Conservation (phyloP, 2,329 filamentous ascomycete species). For the Aspergillus bombycis region DNA sequence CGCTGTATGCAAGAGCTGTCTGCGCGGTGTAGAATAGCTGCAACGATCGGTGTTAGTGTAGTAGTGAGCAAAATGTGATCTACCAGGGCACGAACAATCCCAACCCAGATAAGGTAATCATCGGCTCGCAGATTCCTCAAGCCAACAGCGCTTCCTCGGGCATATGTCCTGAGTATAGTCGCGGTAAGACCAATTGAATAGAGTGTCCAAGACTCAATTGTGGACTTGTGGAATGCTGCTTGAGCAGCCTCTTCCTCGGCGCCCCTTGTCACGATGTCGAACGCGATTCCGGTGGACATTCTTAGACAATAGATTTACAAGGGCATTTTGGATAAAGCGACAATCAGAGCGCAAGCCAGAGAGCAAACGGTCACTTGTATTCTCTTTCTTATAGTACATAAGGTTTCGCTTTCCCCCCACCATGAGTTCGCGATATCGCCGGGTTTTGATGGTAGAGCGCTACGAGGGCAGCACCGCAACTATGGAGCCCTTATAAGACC, state of each 20-base stretch:
- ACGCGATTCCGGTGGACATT: constrained; percentile 11
- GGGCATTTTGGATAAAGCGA: background rate
- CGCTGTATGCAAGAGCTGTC: constrained; percentile 50
- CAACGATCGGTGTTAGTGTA: constrained; percentile 12
- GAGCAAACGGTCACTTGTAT: background rate
- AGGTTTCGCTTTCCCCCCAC: background rate
- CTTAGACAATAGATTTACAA: background rate
- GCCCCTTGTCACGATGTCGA: background rate
- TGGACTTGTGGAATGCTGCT: constrained; percentile 17
- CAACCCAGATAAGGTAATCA: constrained; percentile 60
- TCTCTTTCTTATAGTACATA: background rate
- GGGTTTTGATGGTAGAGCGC: background rate
- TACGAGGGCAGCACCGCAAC: background rate
- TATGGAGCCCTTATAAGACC: background rate
- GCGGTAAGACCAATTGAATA: constrained; percentile 28
- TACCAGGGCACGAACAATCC: constrained; percentile 43
- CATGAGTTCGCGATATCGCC: background rate
- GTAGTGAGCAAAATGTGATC: background rate
- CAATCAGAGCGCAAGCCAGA: background rate
- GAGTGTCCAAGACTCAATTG: constrained; percentile 30
- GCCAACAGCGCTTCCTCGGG: constrained; percentile 23
- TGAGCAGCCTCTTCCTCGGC: constrained; percentile 19
- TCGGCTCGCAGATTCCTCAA: constrained; percentile 42
- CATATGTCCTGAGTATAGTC: constrained; percentile 45
- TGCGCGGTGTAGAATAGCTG: constrained; percentile 55